Percentiles rank a stretch among this genome's conserved stretches.
Conservation (phyloP, 176 grass and related monocot genomes). For the Paspalum notatum region DNA sequence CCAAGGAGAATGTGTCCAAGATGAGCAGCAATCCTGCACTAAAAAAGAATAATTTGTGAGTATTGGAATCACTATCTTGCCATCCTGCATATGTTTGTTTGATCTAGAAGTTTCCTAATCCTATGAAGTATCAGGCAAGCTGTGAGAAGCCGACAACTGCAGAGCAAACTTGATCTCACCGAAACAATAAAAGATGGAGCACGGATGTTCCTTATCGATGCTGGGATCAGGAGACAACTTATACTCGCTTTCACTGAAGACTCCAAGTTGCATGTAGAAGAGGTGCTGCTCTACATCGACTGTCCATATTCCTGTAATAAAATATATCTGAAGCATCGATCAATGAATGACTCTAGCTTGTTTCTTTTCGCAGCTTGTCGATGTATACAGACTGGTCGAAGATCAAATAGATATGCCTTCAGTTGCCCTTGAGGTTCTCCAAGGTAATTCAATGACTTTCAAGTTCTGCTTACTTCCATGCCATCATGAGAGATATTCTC, state of each 20-base stretch:
- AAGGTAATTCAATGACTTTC: conserved; percentile 52
- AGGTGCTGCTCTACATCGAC: conserved; percentile 54
- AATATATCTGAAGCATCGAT: background rate
- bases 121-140: conserved; percentile 54
- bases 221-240: conserved; percentile 89
- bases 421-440: conserved; percentile 83
- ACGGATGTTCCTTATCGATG: conserved; percentile 87
- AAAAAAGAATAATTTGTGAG: conserved; percentile 66
- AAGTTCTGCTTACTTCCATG: conserved; percentile 16
- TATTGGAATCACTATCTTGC: conserved; percentile 22
- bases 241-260: conserved; percentile 96
- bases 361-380: conserved; percentile 65
- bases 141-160: conserved; percentile 49
- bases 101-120: conserved; percentile 21
- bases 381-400: conserved; percentile 92
- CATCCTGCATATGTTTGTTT: conserved; percentile 19
- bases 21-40: conserved; percentile 91
- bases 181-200: conserved; percentile 99
- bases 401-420: conserved; percentile 92
- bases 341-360: background rate
- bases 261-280: conserved; percentile 92
- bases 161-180: conserved; percentile 85
- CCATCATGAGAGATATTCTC: background rate
- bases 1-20: conserved; percentile 94
- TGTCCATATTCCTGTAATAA: background rate